Evolutionary conservation across 306 rosid species (phyloP).

Genomic region (Herpetospermum pedunculosum): DNA sequence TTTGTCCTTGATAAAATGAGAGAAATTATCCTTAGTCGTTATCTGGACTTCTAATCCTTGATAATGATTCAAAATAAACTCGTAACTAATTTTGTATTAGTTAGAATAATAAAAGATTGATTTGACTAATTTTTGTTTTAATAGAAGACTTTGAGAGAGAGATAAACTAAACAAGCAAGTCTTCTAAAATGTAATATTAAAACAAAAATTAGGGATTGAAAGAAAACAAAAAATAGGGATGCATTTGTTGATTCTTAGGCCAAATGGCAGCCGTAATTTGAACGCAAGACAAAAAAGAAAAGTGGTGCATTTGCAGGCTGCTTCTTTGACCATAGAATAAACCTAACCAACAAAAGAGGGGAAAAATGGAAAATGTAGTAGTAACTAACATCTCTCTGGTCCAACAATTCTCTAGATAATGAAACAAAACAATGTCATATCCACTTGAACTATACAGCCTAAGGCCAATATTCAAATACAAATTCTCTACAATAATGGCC

Average conservation of each 20-base stretch:
- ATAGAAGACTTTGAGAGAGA: background rate
- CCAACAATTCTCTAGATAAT: background rate
- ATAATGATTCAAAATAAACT: too few species aligned
- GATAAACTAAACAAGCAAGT: too few species aligned
- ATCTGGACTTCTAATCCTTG: too few species aligned
- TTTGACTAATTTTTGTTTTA: background rate
- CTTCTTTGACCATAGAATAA: background rate
- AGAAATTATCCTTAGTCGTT: too few species aligned
- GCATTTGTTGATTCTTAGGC: background rate
- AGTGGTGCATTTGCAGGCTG: background rate
- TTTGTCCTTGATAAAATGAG: too few species aligned
- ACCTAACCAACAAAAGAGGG: background rate
- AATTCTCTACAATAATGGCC: constrained; percentile 11
- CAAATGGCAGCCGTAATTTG: background rate
- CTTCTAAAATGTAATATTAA: too few species aligned
- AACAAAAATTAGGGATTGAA: too few species aligned
- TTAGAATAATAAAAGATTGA: background rate
- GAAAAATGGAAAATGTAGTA: background rate
- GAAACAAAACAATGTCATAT: constrained; percentile 2
- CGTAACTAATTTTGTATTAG: too few species aligned
- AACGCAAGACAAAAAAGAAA: background rate
- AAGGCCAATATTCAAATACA: constrained; percentile 1
- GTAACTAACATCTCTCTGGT: constrained; percentile 2
- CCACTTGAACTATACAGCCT: constrained; percentile 8
- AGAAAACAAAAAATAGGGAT: too few species aligned